Evolutionary conservation across 2,329 filamentous ascomycete genomes (phyloP).

Genomic region (Xylariaceae sp.): DNA sequence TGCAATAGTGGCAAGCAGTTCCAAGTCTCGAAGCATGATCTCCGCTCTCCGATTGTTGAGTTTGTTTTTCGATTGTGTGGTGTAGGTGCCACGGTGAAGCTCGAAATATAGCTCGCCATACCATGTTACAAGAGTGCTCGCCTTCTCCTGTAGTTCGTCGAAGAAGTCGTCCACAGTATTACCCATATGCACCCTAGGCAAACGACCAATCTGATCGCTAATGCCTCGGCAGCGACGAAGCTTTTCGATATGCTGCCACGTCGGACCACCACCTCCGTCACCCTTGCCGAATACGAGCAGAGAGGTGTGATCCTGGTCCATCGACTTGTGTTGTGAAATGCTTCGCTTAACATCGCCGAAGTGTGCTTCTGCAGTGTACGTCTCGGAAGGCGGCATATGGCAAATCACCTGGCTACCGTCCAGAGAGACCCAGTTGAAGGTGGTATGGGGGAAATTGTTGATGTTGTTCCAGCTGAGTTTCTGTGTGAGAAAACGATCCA

Average conservation of each 20-base stretch:
- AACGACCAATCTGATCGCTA: constrained; percentile 80
- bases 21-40: constrained; percentile 83
- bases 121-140: constrained; percentile 85
- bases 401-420: constrained; percentile 97
- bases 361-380: constrained; percentile 92
- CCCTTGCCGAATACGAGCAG: constrained; percentile 95
- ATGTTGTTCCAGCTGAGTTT: constrained; percentile 99
- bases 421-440: constrained; percentile 97
- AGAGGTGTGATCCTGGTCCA: constrained; percentile 91
- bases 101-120: constrained; percentile 99
- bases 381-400: constrained; percentile 96
- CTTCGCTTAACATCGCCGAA: constrained; percentile 94
- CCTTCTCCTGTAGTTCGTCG: constrained; percentile 80
- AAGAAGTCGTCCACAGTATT: constrained; percentile 95
- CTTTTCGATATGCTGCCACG: constrained; percentile 93
- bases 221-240: constrained; percentile 90
- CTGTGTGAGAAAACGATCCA: constrained; percentile 96
- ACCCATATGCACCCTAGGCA: constrained; percentile 89
- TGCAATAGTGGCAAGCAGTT: constrained; percentile 85
- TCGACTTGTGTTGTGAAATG: constrained; percentile 89
- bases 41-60: constrained; percentile 89
- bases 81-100: constrained; percentile 95
- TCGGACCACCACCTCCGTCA: constrained; percentile 93
- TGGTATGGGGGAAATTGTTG: constrained; percentile 98
- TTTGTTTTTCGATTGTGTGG: constrained; percentile 97